Base-by-base conservation (phyloP, 2,329 filamentous ascomycete genomes). In the Boeremia exigua region DNA sequence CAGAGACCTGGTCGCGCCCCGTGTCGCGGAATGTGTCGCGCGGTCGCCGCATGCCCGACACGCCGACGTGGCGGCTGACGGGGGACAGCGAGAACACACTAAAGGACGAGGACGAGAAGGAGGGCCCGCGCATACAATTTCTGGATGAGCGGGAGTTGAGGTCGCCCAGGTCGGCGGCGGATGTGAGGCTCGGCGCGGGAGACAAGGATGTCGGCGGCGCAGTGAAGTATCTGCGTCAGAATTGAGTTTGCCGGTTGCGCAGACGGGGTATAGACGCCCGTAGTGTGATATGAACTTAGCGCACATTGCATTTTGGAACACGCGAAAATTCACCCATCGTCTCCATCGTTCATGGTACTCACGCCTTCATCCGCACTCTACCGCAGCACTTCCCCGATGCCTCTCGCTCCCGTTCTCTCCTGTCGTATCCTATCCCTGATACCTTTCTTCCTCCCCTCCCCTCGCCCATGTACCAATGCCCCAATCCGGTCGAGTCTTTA, bases 61-160 rank as follows among this genome's bases (percentile, higher is more conserved):
- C 48, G 19, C 37, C 48, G 2, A 28, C 15, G 2, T 43, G 48
- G 48, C 40, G 48, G 30, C 19, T 50, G 23, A 50, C 38, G 19
- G 37, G 37, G 1, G 48, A 50, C 11, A 43, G 48, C 15, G 48
- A 50, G 11, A 30, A 33, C 6, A 50, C 48, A 14, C 23, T 50
- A 19, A 42, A 50, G 3, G 38, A 50, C 23, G 48, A 43, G 4
- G 40, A 42, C 5, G 38, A 43, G 25, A 50, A 43, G 10, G 48
- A 50, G 7, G 39, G 39, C 2, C 36, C 38, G 14, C 17, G 48
- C 14, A 50, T 43, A 34, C 48, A 43, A 14, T 50, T 50, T 11
- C 4, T 43, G 14, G 30, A 50, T n/a, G 48, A 43, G 46, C 25
- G 34, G 27, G 36, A 25, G 6, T 30, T 38, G 25, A 15, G 33